Conservation (phyloP, 805 yeast species). For the Maudiozyma bulderi region DNA sequence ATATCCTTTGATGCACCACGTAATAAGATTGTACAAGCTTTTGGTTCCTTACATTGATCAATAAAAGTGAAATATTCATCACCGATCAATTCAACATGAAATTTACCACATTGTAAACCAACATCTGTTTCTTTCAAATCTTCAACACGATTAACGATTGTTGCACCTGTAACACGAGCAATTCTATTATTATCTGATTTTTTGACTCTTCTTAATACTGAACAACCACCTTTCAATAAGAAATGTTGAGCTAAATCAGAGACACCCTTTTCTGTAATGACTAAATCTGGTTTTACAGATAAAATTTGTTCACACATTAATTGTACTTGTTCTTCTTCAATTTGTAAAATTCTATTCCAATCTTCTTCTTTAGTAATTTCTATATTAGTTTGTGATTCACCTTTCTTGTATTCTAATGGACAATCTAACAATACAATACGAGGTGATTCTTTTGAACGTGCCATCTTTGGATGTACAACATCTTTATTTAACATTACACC, state of each 20-base stretch:
- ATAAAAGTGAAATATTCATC: conserved; percentile 92
- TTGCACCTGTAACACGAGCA: conserved; percentile 95
- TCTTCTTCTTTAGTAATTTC: conserved; percentile 94
- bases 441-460: conserved; percentile 80
- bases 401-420: conserved; percentile 96
- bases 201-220: conserved; percentile 87
- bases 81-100: conserved; percentile 90
- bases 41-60: conserved; percentile 71
- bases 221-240: conserved; percentile 83
- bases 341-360: conserved; percentile 90
- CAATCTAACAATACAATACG: conserved; percentile 84
- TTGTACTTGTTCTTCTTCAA: conserved; percentile 96
- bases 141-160: conserved; percentile 90
- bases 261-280: conserved; percentile 96
- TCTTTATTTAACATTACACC: conserved; percentile 94
- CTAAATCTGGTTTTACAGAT: conserved; percentile 82
- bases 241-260: conserved; percentile 96
- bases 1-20: conserved; percentile 98
- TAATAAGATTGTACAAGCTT: conserved; percentile 85
- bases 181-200: conserved; percentile 94
- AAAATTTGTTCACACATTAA: conserved; percentile 76
- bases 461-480: conserved; percentile 98
- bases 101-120: conserved; percentile 81
- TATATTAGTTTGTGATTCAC: conserved; percentile 96
- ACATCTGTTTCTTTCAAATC: conserved; percentile 86